Conservation (phyloP, 129 eudicot genomes). For the Helianthus tuberosus region DNA sequence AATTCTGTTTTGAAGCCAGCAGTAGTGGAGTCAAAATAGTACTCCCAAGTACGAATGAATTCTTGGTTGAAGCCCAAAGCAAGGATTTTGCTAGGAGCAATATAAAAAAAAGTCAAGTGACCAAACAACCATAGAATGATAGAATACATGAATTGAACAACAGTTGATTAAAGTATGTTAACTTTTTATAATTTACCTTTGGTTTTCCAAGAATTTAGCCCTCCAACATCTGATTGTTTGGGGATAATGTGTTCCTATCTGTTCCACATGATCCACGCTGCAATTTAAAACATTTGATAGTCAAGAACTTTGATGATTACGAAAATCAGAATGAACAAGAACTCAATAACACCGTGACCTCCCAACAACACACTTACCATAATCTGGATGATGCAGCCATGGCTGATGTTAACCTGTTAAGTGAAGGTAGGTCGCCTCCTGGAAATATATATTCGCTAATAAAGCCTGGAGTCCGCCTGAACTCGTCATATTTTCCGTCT, state of each 20-base stretch:
- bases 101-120: not conserved
- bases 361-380: too few species aligned
- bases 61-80: slow-evolving; percentile 72
- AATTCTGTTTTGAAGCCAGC: slow-evolving; percentile 66
- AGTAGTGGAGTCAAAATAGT: slow-evolving; percentile 64
- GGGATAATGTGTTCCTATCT: slow-evolving; percentile 69
- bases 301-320: not conserved
- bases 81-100: slow-evolving; percentile 45
- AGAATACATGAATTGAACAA: not conserved
- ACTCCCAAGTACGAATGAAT: slow-evolving; percentile 81
- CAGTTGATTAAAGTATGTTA: too few species aligned
- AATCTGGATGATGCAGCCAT: too few species aligned
- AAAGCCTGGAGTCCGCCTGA: slow-evolving; percentile 61
- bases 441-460: slow-evolving; percentile 72
- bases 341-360: not conserved
- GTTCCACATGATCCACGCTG: slow-evolving; percentile 82
- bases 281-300: not conserved
- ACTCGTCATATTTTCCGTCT: slow-evolving; percentile 66
- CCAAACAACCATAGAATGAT: not conserved
- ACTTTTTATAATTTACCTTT: slow-evolving; percentile 37
- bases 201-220: slow-evolving; percentile 54
- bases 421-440: slow-evolving; percentile 71
- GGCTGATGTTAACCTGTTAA: slow-evolving; percentile 63
- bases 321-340: not conserved
- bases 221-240: slow-evolving; percentile 74